Evolutionary conservation across 495 filamentous ascomycete genomes (phyloP), one percentile per base, ranked within the genome.

Genomic region (Talaromyces stipitatus): DNA sequence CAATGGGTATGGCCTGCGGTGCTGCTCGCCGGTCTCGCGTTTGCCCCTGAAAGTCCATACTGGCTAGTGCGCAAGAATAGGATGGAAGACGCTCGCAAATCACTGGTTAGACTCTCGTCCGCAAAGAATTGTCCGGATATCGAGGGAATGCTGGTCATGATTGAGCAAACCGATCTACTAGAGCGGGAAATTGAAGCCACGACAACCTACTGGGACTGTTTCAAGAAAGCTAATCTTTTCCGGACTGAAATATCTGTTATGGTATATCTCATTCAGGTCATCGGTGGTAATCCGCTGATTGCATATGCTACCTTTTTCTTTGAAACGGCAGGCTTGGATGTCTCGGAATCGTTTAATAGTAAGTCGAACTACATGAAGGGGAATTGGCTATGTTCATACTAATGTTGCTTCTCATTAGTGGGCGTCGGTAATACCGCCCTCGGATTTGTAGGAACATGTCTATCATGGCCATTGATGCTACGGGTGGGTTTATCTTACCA

Each of bases 1-100:
- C 81, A 82, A 62, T 83, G 80, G 79, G 55, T 79, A 23, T 83
- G 79, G 80, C 77, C 78, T 1, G 65, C 75, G 30, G 66, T 74
- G 0, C 62, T 83, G 4, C 65, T 76, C 10, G 56, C 77, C 23
- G 64, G 63, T 0, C 57, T 71, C 38, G 52, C 41, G 8, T 75
- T 79, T 45, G 73, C 71, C 6, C 80, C 79, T 1, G 77, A 77
- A 43, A 71, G 69, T 5, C 77, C 77, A 2, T 82, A 73, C 69
- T 78, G 71, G 70, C 71, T 74, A 2, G 69, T 69, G 4, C 67
- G 72, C 4, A 61, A 70, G 20, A 62, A 65, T 1, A 56, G 60
- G n/a, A 38, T 65, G 3, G 71, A 75, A 2, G 77, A 80, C 16
- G 83, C 82, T 0, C 66, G 75, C 54, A 55, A 64, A 10, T 73